Percentiles rank a stretch among this genome's conserved stretches.
Evolutionary conservation across 2,329 filamentous ascomycete genomes (phyloP).

Genomic region (Neofusicoccum ribis): DNA sequence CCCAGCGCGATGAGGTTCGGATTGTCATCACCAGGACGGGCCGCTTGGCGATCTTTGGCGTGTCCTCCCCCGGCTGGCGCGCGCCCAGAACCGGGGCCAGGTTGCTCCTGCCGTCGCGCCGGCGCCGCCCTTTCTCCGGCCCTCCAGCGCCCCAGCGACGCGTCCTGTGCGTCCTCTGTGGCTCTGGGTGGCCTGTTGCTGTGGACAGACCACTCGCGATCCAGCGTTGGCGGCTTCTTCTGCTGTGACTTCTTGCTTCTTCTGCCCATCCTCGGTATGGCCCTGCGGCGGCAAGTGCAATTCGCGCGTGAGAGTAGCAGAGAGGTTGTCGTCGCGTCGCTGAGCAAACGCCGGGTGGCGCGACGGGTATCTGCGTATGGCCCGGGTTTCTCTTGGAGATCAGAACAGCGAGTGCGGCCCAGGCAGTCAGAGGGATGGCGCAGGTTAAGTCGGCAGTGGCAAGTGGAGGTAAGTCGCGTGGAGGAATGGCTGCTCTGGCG

Average conservation of each 20-base stretch:
- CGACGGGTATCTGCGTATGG: background rate
- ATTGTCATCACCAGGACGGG: slow-evolving; percentile 2
- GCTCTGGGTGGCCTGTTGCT: background rate
- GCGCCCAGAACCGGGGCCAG: background rate
- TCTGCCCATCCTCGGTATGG: background rate
- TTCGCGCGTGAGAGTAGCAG: background rate
- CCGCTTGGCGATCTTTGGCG: background rate
- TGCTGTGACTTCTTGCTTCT: background rate
- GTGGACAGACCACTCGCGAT: background rate
- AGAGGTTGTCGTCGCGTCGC: background rate
- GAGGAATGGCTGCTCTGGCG: background rate
- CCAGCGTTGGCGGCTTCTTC: background rate
- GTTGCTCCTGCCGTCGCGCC: background rate
- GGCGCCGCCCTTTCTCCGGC: background rate
- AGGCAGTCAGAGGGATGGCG: too few relatives aligned
- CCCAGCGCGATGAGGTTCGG: slow-evolving; percentile 17
- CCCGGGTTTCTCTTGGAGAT: too few relatives aligned
- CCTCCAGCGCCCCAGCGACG: background rate
- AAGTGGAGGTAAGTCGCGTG: background rate
- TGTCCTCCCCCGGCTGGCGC: background rate
- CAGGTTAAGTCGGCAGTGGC: too few relatives aligned
- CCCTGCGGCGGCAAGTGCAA: too few relatives aligned
- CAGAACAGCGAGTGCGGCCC: too few relatives aligned
- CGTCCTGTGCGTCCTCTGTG: background rate
- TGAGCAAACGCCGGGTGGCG: background rate